Conservation (phyloP, 2,329 filamentous ascomycete genomes). For the Colletotrichum nymphaeae region DNA sequence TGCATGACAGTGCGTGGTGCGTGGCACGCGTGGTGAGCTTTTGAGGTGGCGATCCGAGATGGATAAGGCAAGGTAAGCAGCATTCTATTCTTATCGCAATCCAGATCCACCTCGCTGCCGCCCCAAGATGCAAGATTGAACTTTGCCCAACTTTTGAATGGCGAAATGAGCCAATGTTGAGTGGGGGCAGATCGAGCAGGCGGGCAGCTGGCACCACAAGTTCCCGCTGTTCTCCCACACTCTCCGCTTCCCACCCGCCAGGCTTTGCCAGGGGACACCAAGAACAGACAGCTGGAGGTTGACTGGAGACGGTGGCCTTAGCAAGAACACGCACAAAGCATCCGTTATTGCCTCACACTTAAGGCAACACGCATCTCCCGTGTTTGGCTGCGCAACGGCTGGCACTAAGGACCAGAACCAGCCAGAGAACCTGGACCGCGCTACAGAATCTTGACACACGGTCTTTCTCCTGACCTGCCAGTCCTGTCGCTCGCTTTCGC, state of each 20-base stretch:
- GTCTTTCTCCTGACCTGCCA: constrained; percentile 32
- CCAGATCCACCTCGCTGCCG: background rate
- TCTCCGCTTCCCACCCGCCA: background rate
- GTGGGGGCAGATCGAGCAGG: background rate
- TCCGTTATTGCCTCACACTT: constrained; percentile 15
- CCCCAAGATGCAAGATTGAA: constrained; percentile 10
- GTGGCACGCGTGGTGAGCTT: background rate
- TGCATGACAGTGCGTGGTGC: background rate
- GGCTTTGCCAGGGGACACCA: background rate
- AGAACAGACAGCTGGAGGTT: background rate
- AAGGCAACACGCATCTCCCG: constrained; percentile 16
- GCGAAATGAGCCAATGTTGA: background rate
- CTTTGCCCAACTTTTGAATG: constrained; percentile 14
- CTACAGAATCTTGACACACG: constrained; percentile 37
- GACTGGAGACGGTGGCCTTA: background rate
- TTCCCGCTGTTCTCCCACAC: background rate
- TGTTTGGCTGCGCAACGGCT: constrained; percentile 31
- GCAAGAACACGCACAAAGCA: background rate
- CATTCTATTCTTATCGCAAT: constrained; percentile 25
- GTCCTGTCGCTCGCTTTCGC: constrained; percentile 28
- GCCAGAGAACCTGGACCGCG: constrained; percentile 20
- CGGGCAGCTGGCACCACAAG: constrained; percentile 17
- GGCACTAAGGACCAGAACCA: background rate
- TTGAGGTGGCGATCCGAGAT: constrained; percentile 10
- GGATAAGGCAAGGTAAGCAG: background rate